phyloP scores from a whole-genome alignment of 805 yeast species.

The Kodamaea lidongshanica region DNA sequence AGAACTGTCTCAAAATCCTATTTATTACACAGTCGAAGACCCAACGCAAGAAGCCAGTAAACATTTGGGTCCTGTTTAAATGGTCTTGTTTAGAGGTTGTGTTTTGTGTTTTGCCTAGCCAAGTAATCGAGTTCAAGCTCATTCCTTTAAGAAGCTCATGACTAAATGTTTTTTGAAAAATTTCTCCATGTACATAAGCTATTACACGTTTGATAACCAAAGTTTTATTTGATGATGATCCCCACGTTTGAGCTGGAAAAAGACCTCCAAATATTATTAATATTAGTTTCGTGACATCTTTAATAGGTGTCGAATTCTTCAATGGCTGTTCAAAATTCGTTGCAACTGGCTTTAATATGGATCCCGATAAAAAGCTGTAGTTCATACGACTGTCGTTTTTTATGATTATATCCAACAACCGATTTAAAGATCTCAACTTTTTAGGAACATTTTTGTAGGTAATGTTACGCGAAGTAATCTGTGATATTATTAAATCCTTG shows the following conservation, averaged over 20 bases:
- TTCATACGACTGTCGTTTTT: slow-evolving; percentile 27
- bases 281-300: slow-evolving; percentile 38
- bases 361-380: too few relatives aligned
- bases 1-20: slow-evolving; percentile 45
- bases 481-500: slow-evolving; percentile 8
- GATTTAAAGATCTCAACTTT: slow-evolving; percentile 16
- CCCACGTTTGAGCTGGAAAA: slow-evolving; percentile 49
- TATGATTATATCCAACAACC: slow-evolving; percentile 17
- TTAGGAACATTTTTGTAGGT: slow-evolving; percentile 12
- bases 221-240: slow-evolving; percentile 44
- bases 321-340: slow-evolving; percentile 20
- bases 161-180: slow-evolving; percentile 30
- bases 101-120: slow-evolving; percentile 43
- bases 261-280: slow-evolving; percentile 39
- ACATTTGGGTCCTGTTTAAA: slow-evolving; percentile 26
- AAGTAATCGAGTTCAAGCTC: slow-evolving; percentile 40
- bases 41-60: slow-evolving; percentile 52
- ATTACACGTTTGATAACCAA: slow-evolving; percentile 33
- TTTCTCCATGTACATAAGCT: slow-evolving; percentile 29
- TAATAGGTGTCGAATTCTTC: slow-evolving; percentile 24
- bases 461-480: background rate
- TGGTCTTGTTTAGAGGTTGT: slow-evolving; percentile 38
- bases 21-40: slow-evolving; percentile 42
- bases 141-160: slow-evolving; percentile 29
- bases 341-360: too few relatives aligned